These are phyloP conservation scores for Phytomonas serpens DNA, from an alignment of 208 protist genomes.

Conservation along the genomic window DNA sequence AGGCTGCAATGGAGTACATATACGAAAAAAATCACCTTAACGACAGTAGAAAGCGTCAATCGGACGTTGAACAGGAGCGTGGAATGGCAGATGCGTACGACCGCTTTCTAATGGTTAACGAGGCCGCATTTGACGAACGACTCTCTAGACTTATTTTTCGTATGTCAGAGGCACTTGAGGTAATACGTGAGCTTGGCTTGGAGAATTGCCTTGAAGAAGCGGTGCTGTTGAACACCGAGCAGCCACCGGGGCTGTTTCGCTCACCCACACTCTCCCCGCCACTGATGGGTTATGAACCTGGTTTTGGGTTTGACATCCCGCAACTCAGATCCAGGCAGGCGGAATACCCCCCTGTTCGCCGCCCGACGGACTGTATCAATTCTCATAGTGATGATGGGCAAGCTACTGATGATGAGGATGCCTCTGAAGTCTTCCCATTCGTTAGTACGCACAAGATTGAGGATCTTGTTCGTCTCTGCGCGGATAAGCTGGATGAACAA, in stretches of 20 bases:
- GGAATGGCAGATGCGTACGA: constrained; percentile 59
- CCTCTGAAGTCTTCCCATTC: constrained; percentile 41
- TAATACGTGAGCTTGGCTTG: constrained; percentile 45
- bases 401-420: constrained; percentile 5
- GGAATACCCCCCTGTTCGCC: constrained; percentile 61
- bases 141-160: constrained; percentile 33
- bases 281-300: constrained; percentile 70
- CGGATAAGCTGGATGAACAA: constrained; percentile 33
- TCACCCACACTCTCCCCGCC: constrained; percentile 76
- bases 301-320: constrained; percentile 78
- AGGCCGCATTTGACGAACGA: constrained; percentile 40
- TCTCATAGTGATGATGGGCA: neutral
- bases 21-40: constrained; percentile 81
- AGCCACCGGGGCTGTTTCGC: constrained; percentile 57
- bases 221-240: constrained; percentile 58
- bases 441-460: constrained; percentile 51
- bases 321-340: constrained; percentile 64
- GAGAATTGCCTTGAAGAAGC: constrained; percentile 51
- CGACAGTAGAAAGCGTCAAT: constrained; percentile 68
- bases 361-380: constrained; percentile 52
- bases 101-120: constrained; percentile 45
- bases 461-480: constrained; percentile 34
- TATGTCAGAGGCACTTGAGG: constrained; percentile 66
- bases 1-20: constrained; percentile 84
- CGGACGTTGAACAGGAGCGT: constrained; percentile 67